A percentile compares a stretch with the other conserved stretches of the same genome.
phyloP scores from a whole-genome alignment of 2,329 filamentous ascomycete species.

The Colletotrichum sp. region DNA sequence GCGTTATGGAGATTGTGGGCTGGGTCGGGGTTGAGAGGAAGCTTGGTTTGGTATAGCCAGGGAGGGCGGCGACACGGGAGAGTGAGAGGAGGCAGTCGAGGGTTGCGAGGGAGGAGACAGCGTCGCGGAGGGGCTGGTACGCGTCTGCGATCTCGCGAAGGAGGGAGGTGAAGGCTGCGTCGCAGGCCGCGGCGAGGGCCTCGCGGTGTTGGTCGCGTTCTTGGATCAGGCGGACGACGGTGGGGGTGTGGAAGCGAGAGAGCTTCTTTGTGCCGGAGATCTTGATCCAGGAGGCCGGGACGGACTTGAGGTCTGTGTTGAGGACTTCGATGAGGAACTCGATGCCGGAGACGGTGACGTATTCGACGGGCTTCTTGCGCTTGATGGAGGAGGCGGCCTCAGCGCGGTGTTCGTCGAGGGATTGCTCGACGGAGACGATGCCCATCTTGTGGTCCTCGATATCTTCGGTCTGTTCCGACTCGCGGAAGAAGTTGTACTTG shows the following conservation, averaged over 20 bases:
- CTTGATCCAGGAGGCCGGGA: slow-evolving; percentile 94
- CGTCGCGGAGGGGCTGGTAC: slow-evolving; percentile 89
- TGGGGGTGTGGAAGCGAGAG: slow-evolving; percentile 92
- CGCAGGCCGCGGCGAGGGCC: slow-evolving; percentile 88
- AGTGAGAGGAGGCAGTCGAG: slow-evolving; percentile 91
- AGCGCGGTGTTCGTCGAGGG: slow-evolving; percentile 78
- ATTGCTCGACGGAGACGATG: slow-evolving; percentile 90
- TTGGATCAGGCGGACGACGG: slow-evolving; percentile 80
- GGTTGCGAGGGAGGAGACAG: slow-evolving; percentile 82
- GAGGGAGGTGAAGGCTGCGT: slow-evolving; percentile 77
- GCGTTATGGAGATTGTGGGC: slow-evolving; percentile 71
- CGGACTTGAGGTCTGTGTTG: slow-evolving; percentile 80
- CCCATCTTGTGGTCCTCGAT: slow-evolving; percentile 89
- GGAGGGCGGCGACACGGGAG: slow-evolving; percentile 81
- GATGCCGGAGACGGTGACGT: slow-evolving; percentile 85
- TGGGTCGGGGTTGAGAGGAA: slow-evolving; percentile 66
- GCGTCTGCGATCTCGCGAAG: slow-evolving; percentile 74
- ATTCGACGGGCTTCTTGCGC: slow-evolving; percentile 73
- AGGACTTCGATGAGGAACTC: slow-evolving; percentile 94
- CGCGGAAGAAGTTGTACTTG: slow-evolving; percentile 92
- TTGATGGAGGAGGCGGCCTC: slow-evolving; percentile 75
- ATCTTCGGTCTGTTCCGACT: slow-evolving; percentile 84
- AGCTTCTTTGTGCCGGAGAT: slow-evolving; percentile 93
- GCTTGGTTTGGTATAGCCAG: slow-evolving; percentile 83
- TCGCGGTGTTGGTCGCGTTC: slow-evolving; percentile 97